Conservation (phyloP, 2,329 filamentous ascomycete species). For the Diaporthe batatas region DNA sequence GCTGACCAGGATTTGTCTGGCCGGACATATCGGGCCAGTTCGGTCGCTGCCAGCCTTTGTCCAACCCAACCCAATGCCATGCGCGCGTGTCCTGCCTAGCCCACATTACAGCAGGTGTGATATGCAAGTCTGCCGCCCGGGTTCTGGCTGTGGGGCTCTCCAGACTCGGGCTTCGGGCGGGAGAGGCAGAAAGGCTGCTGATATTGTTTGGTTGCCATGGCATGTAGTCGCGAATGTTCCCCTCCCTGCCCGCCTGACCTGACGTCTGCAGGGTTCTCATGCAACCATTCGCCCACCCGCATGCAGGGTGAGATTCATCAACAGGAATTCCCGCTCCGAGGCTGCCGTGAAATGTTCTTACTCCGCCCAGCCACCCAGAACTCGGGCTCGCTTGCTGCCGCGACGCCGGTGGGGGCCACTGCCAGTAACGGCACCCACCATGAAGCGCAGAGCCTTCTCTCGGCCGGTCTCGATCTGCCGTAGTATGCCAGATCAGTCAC, state of each 20-base stretch:
- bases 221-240: neutral
- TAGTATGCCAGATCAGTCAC: conserved; percentile 13
- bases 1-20: neutral
- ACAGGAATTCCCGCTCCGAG: conserved; percentile 16
- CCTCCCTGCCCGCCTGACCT: conserved; percentile 31
- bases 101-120: neutral
- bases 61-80: neutral
- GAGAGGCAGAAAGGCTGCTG: neutral
- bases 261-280: conserved; percentile 23
- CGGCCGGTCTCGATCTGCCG: neutral
- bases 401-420: neutral
- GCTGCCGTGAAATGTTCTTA: conserved; percentile 24
- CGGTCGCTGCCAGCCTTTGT: conserved; percentile 16
- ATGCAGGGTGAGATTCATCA: conserved; percentile 1
- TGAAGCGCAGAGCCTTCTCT: conserved; percentile 9
- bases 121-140: conserved; percentile 15
- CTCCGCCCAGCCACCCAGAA: neutral
- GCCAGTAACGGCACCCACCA: conserved; percentile 18
- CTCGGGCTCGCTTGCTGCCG: conserved; percentile 20
- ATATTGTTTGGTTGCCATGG: neutral
- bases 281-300: conserved; percentile 18
- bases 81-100: neutral
- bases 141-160: conserved; percentile 11
- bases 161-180: conserved; percentile 10
- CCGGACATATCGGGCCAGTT: neutral